Conservation (phyloP, 2,329 filamentous ascomycete species). For the Talaromyces islandicus region DNA sequence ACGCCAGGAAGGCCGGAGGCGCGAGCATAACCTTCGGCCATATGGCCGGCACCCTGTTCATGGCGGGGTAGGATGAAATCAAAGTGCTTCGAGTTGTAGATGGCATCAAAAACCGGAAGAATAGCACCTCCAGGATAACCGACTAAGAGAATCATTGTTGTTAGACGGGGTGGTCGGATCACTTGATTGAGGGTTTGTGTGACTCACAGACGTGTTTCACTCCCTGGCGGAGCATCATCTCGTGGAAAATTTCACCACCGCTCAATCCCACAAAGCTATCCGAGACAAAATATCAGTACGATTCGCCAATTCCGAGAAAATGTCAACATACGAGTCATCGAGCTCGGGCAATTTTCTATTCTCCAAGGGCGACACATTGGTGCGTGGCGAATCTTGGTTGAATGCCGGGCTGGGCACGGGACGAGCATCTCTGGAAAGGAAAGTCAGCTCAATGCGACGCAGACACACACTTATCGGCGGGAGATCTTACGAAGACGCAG, state of each 20-base stretch:
- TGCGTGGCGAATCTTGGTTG: slow-evolving; percentile 49
- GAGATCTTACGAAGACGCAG: slow-evolving; percentile 50
- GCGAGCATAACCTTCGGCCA: slow-evolving; percentile 95
- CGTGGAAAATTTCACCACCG: slow-evolving; percentile 94
- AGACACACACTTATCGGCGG: not conserved
- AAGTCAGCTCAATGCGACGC: not conserved
- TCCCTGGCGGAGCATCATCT: slow-evolving; percentile 92
- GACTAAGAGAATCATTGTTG: slow-evolving; percentile 41
- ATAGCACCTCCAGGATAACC: slow-evolving; percentile 94
- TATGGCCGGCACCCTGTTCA: slow-evolving; percentile 96
- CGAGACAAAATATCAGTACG: slow-evolving; percentile 4
- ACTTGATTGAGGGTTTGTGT: not conserved
- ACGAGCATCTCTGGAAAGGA: slow-evolving; percentile 47
- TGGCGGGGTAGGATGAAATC: slow-evolving; percentile 92
- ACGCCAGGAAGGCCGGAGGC: slow-evolving; percentile 92
- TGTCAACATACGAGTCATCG: slow-evolving; percentile 68
- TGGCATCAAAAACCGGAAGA: slow-evolving; percentile 95
- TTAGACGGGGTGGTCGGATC: not conserved
- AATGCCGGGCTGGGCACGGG: slow-evolving; percentile 58
- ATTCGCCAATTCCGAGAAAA: slow-evolving; percentile 11
- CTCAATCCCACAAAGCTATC: slow-evolving; percentile 83
- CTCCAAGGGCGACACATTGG: slow-evolving; percentile 64
- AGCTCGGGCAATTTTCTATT: slow-evolving; percentile 57
- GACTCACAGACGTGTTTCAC: slow-evolving; percentile 92
- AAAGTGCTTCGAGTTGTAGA: slow-evolving; percentile 96